Percentiles rank a stretch among this genome's conserved stretches.
Evolutionary conservation across 2,329 filamentous ascomycete genomes (phyloP).

Genomic region (Penicillium sp.): DNA sequence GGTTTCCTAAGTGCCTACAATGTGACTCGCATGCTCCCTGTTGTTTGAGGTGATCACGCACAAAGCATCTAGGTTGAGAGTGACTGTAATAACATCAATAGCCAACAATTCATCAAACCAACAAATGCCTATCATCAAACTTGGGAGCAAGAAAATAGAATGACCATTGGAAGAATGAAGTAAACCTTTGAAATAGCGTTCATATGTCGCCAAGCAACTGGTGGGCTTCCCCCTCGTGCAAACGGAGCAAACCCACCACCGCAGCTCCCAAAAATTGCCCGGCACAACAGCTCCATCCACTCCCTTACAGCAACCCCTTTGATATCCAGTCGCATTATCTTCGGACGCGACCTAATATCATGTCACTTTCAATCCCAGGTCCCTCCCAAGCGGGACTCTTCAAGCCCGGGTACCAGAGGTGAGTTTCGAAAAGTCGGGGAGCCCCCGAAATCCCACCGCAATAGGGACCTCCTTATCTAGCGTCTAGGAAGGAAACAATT

Average conservation of each 20-base stretch:
- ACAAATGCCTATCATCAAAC: background rate
- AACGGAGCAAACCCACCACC: constrained; percentile 40
- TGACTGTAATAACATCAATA: background rate
- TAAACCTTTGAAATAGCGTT: background rate
- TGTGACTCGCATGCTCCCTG: constrained; percentile 6
- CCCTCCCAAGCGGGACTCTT: constrained; percentile 92
- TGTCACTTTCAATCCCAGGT: constrained; percentile 95
- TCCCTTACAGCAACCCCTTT: constrained; percentile 12
- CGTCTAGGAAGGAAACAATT: constrained; percentile 10
- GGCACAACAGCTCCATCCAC: constrained; percentile 29
- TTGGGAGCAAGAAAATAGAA: background rate
- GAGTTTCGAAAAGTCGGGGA: constrained; percentile 36
- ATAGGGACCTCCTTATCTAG: constrained; percentile 24
- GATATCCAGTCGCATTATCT: constrained; percentile 23
- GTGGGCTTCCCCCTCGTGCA: constrained; percentile 36
- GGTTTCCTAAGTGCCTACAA: constrained; percentile 19
- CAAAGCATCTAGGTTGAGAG: background rate
- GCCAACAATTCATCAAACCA: background rate
- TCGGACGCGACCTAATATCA: constrained; percentile 32
- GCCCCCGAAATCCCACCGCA: constrained; percentile 11
- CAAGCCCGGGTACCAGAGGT: constrained; percentile 97
- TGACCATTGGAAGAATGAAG: too few species aligned
- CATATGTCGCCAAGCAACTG: constrained; percentile 23
- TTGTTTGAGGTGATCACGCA: constrained; percentile 6
- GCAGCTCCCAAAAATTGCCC: constrained; percentile 42